Base-by-base conservation (phyloP, 805 yeast genomes). In the Wickerhamiella sorbophila region DNA sequence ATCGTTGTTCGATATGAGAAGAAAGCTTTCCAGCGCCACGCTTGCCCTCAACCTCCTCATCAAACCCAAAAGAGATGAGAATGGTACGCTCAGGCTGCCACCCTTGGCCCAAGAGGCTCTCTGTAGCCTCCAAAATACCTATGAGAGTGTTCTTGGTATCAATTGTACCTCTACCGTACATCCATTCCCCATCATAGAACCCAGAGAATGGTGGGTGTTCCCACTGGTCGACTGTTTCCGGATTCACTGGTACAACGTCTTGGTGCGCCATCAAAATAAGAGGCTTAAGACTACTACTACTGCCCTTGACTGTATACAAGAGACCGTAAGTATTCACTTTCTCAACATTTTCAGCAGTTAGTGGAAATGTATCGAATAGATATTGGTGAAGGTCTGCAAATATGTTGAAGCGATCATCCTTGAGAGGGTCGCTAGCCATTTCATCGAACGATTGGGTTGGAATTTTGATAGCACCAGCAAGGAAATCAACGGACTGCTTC, bases 241-340 rank as follows among this genome's bases (percentile, higher is more conserved):
- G 56, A 50, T 75, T 80, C 8, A 80, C 79, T 1, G 94, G 93
- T 19, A 83, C 94, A 4, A 78, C 83, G 53, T 82, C 93, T 57
- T 74, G 79, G 56, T 83, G 94, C 1, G 88, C 87, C 52, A 79
- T 72, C 39, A 81, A 63, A 59, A 83, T 53, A 21, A 77, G 50
- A 12, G 94, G 93, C 55, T 78, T 76, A 46, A 76, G 61, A 3
- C 56, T 44, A 9, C 51, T 31, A 38, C 70, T 53, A 4, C 71
- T 56, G 4, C 93, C 91, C 45, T 67, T 54, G 72, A 82, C 72
- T 15, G 81, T 75, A 55, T 64, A 69, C 1, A 83, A 64, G 41
- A 83, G 61, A 2, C 82, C 84, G 48, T 73, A 72, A 4, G 72
- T 65, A 56, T 80, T 80, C 41, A 79, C 72, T 16, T 60, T 66